phyloP scores from a whole-genome alignment of 2,329 filamentous ascomycete genomes.

The Didymella segeticola region DNA sequence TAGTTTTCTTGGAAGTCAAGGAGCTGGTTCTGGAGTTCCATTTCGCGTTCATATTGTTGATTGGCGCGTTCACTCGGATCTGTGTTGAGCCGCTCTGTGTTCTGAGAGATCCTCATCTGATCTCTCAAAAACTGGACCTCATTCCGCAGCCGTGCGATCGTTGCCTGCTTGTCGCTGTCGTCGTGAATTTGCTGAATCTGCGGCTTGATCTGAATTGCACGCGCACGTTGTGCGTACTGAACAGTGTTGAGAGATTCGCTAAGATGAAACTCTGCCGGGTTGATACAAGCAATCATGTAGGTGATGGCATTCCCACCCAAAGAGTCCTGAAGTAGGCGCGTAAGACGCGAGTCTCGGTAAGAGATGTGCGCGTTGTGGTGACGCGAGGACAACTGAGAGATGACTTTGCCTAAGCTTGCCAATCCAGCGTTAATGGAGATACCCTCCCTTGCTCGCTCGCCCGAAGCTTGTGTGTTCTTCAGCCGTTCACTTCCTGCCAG shows the following conservation, averaged over 20 bases:
- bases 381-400: conserved; percentile 93
- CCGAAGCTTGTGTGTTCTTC: conserved; percentile 96
- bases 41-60: conserved; percentile 81
- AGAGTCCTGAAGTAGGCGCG: conserved; percentile 92
- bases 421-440: conserved; percentile 98
- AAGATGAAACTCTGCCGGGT: conserved; percentile 93
- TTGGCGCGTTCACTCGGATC: conserved; percentile 74
- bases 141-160: conserved; percentile 91
- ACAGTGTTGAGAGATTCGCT: conserved; percentile 98
- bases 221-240: conserved; percentile 91
- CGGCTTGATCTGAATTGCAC: conserved; percentile 96
- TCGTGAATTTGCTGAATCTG: conserved; percentile 90
- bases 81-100: conserved; percentile 64
- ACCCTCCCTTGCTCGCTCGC: conserved; percentile 91
- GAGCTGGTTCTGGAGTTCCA: conserved; percentile 91
- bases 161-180: conserved; percentile 89
- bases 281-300: conserved; percentile 99
- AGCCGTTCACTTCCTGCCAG: conserved; percentile 93
- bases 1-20: conserved; percentile 96
- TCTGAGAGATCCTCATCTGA: conserved; percentile 86
- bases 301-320: conserved; percentile 96
- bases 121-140: conserved; percentile 94
- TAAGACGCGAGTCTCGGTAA: conserved; percentile 97
- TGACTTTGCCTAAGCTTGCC: conserved; percentile 95
- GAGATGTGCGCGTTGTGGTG: conserved; percentile 89